Evolutionary conservation across 345 rosid genomes (phyloP), one percentile per base, ranked within the genome.

Genomic region (Aegle marmelos): DNA sequence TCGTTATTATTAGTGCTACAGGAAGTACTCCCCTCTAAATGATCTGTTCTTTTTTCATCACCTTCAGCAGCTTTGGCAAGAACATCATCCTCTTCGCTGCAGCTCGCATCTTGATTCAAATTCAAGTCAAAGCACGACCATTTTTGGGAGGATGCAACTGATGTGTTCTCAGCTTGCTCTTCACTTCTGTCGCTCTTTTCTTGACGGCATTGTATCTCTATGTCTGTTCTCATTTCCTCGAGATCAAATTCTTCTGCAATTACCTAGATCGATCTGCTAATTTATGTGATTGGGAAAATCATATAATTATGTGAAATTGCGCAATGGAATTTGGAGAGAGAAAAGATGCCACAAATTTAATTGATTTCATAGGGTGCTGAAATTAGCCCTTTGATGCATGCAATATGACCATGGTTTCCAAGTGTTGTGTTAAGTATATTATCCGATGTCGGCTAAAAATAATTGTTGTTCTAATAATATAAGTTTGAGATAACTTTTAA

Each of bases 61-160:
- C 82, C 81, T 22, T 79, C 76, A 60, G 3, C 76, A 31, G 28
- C 63, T 9, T 70, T 62, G 37, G 66, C 76, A 6, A 53, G 31
- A 9, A 31, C 68, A 25, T 45, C 65, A 30, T 74, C 86, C 2
- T 68, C 79, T 22, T 72, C 45, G 41, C 83, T 82, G 69, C 50
- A 45, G 50, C 73, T 82, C 6, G 85, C 90, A 68, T 82, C 87
- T 79, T 84, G 87, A 45, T 87, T 87, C 80, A 87, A 81, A 54
- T 87, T 87, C 79, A 87, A 81, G 50, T 84, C 89, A n/a, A 82
- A 82, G 33, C 79, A 78, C 8, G 86, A 79, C 24, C 79, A 85
- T 72, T 81, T 87, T 22, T 76, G 81, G 22, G 83, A 78, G 10
- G 79, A 87, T 22, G 25, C 59, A 17, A 70, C 33, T 19, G 85